These are phyloP conservation scores for Populus davidiana DNA, from an alignment of 345 rosid species.

Conservation along the genomic window DNA sequence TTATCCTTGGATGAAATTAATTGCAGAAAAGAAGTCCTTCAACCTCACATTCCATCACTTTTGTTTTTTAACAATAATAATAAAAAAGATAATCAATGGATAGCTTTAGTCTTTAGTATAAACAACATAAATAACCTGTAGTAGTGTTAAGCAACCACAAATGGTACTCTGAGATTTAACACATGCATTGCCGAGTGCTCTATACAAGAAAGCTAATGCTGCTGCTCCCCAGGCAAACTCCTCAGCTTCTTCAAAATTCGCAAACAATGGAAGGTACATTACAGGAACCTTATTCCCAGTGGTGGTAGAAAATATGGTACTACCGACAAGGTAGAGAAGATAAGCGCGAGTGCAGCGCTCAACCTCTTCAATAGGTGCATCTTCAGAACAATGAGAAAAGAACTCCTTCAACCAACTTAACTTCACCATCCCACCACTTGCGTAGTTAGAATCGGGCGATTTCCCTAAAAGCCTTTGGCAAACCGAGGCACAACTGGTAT, in stretches of 20 bases:
- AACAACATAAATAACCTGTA: conserved; percentile 54
- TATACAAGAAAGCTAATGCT: conserved; percentile 81
- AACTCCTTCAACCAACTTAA: conserved; percentile 92
- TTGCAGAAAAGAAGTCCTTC: background rate
- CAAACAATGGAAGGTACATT: conserved; percentile 90
- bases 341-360: conserved; percentile 80
- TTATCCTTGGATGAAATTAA: background rate
- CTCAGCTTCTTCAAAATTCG: conserved; percentile 76
- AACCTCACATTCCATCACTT: background rate
- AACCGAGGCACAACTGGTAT: conserved; percentile 66
- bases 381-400: conserved; percentile 66
- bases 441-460: conserved; percentile 67
- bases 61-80: no score
- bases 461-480: conserved; percentile 69
- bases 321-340: conserved; percentile 84
- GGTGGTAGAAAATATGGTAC: conserved; percentile 90
- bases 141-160: conserved; percentile 88
- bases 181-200: conserved; percentile 97
- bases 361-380: conserved; percentile 55
- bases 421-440: conserved; percentile 99
- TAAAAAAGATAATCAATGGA: background rate
- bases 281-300: conserved; percentile 98
- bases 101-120: conserved; percentile 3
- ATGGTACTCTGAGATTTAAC: conserved; percentile 94
- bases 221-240: conserved; percentile 94